These are phyloP conservation scores for Spizellomyces sp. DNA, from an alignment of 192 early-diverging fungal genomes.

Conservation along the genomic window DNA sequence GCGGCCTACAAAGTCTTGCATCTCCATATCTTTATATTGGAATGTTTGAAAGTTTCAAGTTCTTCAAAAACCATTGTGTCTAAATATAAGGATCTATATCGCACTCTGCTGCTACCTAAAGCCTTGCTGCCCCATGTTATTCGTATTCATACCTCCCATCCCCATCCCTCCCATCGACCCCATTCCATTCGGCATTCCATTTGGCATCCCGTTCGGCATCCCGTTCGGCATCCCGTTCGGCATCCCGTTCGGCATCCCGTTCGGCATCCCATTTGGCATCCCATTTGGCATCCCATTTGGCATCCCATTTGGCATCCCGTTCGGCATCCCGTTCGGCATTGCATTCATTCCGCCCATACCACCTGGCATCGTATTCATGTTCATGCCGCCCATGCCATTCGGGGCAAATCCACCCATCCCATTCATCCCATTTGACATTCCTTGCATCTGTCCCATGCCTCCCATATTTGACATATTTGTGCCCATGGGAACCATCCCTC, in stretches of 20 bases:
- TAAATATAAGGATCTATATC: no score
- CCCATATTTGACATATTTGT: background rate
- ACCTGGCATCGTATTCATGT: background rate
- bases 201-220: background rate
- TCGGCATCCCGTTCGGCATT: background rate
- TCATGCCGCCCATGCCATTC: constrained; percentile 7
- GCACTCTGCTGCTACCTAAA: no score
- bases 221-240: background rate
- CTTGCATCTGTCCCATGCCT: background rate
- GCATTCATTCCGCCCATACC: background rate
- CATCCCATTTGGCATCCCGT: background rate
- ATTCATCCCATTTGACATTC: background rate
- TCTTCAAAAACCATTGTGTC: no score
- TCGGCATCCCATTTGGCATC: background rate
- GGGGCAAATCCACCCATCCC: background rate
- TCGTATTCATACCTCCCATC: background rate
- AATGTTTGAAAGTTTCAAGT: no score
- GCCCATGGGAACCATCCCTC: background rate
- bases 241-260: background rate
- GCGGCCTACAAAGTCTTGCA: no score
- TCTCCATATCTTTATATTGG: no score
- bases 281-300: background rate
- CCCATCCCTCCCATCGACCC: constrained; percentile 8
- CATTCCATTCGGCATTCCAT: background rate
- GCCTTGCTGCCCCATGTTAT: background rate